Percentiles rank a stretch among this genome's conserved stretches.
phyloP scores from a whole-genome alignment of 83 land plant genomes.

The Isoetes engelmannii region DNA sequence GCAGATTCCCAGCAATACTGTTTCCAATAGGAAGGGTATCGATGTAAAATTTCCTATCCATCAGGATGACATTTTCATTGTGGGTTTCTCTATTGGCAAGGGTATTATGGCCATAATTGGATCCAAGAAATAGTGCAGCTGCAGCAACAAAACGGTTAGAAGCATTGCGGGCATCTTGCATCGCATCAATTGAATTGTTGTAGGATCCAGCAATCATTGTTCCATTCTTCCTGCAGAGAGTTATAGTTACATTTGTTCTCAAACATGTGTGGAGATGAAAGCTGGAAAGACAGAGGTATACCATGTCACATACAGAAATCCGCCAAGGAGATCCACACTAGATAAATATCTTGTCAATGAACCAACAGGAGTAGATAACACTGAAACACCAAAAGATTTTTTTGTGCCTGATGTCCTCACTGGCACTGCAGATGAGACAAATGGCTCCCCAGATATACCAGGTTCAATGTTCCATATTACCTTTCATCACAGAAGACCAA shows the following conservation, averaged over 20 bases:
- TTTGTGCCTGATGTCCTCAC: neutral
- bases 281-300: neutral
- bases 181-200: constrained; percentile 4
- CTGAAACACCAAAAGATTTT: constrained; percentile 1
- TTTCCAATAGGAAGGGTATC: constrained; percentile 7
- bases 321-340: constrained; percentile 10
- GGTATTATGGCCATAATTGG: neutral
- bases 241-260: neutral
- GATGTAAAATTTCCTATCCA: constrained; percentile 10
- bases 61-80: neutral
- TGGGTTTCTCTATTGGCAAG: neutral
- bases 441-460: constrained; percentile 10
- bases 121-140: constrained; percentile 1
- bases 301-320: constrained; percentile 13
- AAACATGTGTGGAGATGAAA: neutral
- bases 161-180: neutral
- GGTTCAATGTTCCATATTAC: constrained; percentile 12
- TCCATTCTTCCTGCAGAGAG: constrained; percentile 10
- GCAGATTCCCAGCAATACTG: neutral
- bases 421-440: constrained; percentile 3
- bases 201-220: constrained; percentile 5
- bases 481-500: neutral
- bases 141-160: constrained; percentile 11
- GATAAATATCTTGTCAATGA: constrained; percentile 11
- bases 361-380: neutral